Evolutionary conservation across 2,329 filamentous ascomycete species (phyloP).

Genomic region (Monilinia fructigena): DNA sequence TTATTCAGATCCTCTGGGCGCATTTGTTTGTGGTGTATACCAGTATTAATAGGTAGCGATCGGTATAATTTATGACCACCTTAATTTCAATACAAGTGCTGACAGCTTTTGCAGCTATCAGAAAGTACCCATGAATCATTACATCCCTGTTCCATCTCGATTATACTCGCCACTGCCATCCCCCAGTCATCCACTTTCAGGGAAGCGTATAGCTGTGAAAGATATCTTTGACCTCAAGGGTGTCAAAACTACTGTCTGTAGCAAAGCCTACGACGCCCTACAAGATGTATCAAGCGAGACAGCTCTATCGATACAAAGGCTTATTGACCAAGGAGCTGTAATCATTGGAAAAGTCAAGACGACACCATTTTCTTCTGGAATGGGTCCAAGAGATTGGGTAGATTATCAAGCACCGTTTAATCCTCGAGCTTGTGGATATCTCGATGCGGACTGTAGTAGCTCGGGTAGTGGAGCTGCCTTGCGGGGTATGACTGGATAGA

Average conservation of each 20-base stretch:
- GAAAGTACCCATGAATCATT: not conserved
- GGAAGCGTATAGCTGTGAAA: constrained; percentile 60
- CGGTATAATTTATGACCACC: not conserved
- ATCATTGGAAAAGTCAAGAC: constrained; percentile 53
- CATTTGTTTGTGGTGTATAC: constrained; percentile 18
- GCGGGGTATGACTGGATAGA: constrained; percentile 50
- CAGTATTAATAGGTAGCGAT: not conserved
- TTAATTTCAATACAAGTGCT: not conserved
- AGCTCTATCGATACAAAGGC: constrained; percentile 50
- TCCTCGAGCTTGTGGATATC: constrained; percentile 48
- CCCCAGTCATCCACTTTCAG: constrained; percentile 49
- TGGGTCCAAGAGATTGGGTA: constrained; percentile 45
- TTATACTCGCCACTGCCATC: not conserved
- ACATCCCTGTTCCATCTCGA: constrained; percentile 17
- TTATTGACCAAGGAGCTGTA: constrained; percentile 59
- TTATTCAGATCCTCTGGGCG: constrained; percentile 5
- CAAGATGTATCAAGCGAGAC: constrained; percentile 48
- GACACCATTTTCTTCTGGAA: constrained; percentile 45
- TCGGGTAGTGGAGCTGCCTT: constrained; percentile 46
- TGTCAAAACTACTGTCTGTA: constrained; percentile 55
- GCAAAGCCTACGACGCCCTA: constrained; percentile 54
- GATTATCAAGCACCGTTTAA: constrained; percentile 44
- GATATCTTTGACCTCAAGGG: constrained; percentile 60
- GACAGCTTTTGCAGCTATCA: constrained; percentile 1
- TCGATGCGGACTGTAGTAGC: constrained; percentile 48